Base-by-base conservation (phyloP, 106 monocot species). In the Dioscorea dumetorum region DNA sequence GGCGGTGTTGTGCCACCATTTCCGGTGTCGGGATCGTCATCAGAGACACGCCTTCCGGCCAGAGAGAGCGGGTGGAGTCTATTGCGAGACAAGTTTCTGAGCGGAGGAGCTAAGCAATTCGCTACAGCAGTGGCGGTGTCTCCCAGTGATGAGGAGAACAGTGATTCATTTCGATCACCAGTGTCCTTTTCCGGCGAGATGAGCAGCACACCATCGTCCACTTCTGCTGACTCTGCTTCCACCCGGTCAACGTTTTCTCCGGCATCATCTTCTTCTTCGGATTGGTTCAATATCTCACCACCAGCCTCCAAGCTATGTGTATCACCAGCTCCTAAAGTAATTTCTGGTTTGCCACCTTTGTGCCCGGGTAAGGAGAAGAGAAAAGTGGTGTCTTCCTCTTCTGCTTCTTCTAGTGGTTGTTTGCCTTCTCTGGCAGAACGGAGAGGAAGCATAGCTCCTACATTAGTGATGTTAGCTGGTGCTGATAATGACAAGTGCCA, bases 211-310 rank as follows among this genome's bases (percentile, higher is more conserved):
- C 70, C 66, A 3, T 64, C 69, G 9, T 63, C 69, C 22, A 72
- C 74, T 2, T 68, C 92, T 14, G 75, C 74, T 6, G 83, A 84
- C 51, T 67, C 73, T 20, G 57, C 78, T 24, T 82, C 80, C 4
- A 58, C 61, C 9, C 33, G 70, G 66, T 69, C 62, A 12, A 70
- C 69, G 49, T 83, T 80, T 32, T 92, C 91, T 10, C 85, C 91
- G 0, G 64, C 67, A 1, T 91, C 91, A 8, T 76, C 77, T 0
- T 71, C 74, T 15, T 88, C 88, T 11, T 85, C 74, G 0, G 87
- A 88, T 76, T 88, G 79, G 72, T 77, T 73, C 74, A 64, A 65
- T 49, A 82, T 72, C 33, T 76, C 80, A 0, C 69, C 75, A 0
- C 72, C 84, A 4, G 70, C 70, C 8, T 78, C 70, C 24, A 67